phyloP scores from a whole-genome alignment of 2,329 filamentous ascomycete genomes.

The Aureobasidium leucospermi region DNA sequence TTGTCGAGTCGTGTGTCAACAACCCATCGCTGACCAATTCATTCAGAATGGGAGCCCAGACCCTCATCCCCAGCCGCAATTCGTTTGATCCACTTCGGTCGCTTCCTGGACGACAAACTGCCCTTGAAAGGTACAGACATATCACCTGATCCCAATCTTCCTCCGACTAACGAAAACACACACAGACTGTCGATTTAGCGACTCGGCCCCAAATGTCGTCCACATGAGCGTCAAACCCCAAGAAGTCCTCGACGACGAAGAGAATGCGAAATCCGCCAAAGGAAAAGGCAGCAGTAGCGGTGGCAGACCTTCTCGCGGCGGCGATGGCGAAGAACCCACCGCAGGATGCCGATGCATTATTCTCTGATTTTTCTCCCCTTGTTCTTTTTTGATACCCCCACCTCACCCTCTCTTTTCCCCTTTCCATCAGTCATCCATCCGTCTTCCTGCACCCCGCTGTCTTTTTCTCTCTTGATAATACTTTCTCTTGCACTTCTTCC shows the following conservation, averaged over 20 bases:
- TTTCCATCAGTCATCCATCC: background rate
- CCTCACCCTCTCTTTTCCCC: background rate
- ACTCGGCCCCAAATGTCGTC: conserved; percentile 72
- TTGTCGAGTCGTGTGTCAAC: background rate
- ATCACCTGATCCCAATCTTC: background rate
- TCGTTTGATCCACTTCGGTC: conserved; percentile 84
- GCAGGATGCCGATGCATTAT: conserved; percentile 60
- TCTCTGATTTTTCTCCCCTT: conserved; percentile 35
- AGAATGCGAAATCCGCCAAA: conserved; percentile 67
- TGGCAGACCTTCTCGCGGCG: conserved; percentile 26
- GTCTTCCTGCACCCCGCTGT: background rate
- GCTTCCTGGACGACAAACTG: conserved; percentile 82
- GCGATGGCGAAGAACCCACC: conserved; percentile 50
- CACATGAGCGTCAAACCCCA: conserved; percentile 90
- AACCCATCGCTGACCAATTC: background rate
- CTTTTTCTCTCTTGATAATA: background rate
- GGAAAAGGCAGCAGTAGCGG: conserved; percentile 42
- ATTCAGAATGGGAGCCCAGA: conserved; percentile 71
- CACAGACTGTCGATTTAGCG: conserved; percentile 70
- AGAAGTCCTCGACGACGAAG: conserved; percentile 72
- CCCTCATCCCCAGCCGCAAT: conserved; percentile 85
- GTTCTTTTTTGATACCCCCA: background rate
- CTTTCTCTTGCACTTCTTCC: background rate
- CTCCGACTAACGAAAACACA: background rate
- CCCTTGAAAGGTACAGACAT: conserved; percentile 62